A percentile compares a stretch with the other conserved stretches of the same genome.
These are phyloP conservation scores for Canariomyces notabilis DNA, from an alignment of 2,329 filamentous ascomycete genomes.

Conservation along the genomic window DNA sequence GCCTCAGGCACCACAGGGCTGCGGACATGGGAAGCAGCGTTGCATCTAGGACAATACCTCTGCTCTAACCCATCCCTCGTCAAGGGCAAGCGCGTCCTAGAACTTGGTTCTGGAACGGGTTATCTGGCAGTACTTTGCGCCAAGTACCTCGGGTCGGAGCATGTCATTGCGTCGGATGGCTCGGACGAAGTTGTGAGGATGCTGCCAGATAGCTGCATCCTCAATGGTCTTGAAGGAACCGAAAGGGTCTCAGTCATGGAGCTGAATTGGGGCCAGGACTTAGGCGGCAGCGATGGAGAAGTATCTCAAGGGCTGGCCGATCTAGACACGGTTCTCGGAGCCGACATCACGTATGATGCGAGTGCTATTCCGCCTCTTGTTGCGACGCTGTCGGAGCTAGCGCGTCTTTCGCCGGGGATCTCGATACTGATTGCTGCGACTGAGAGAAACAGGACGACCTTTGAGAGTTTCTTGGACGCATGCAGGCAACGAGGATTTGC, in stretches of 20 bases:
- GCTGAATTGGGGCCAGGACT: slow-evolving; percentile 59
- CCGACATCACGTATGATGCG: slow-evolving; percentile 74
- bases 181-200: slow-evolving; percentile 66
- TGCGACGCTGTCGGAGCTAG: slow-evolving; percentile 58
- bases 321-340: slow-evolving; percentile 64
- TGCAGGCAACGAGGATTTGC: slow-evolving; percentile 47
- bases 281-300: slow-evolving; percentile 53
- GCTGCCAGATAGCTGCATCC: slow-evolving; percentile 60
- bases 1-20: slow-evolving; percentile 69
- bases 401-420: slow-evolving; percentile 50
- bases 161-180: slow-evolving; percentile 67
- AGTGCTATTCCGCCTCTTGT: slow-evolving; percentile 59
- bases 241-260: slow-evolving; percentile 45
- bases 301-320: slow-evolving; percentile 43
- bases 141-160: slow-evolving; percentile 55
- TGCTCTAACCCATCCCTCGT: slow-evolving; percentile 44
- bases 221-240: slow-evolving; percentile 58
- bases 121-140: slow-evolving; percentile 69
- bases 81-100: slow-evolving; percentile 55
- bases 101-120: slow-evolving; percentile 72
- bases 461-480: slow-evolving; percentile 55
- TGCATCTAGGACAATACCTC: slow-evolving; percentile 68
- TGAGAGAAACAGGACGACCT: slow-evolving; percentile 65
- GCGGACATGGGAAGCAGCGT: slow-evolving; percentile 75
- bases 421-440: slow-evolving; percentile 65